Evolutionary conservation across 2,329 filamentous ascomycete genomes (phyloP), one percentile per base, ranked within the genome.

Genomic region (Gaeumannomyces sp.): DNA sequence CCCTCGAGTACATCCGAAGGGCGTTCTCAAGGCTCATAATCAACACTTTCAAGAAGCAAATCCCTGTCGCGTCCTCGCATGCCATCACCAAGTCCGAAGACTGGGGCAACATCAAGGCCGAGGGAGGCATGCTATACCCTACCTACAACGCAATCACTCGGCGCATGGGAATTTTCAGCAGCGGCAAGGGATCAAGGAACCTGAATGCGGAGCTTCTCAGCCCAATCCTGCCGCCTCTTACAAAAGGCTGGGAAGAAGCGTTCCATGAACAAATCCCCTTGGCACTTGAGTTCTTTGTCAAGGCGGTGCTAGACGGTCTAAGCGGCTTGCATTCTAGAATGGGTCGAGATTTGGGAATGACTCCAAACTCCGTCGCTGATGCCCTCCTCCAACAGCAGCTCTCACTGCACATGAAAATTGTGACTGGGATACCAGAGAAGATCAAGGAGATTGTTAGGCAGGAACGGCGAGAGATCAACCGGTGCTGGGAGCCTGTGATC

Each of bases 141-240:
- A 58, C 50, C 14, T 58, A 35, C 45, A 19, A 14, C n/a, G 61
- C 61, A 2, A 62, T 27, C 2, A 13, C 53, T 28, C 45, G 31
- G 7, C 27, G 28, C 10, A n/a, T 4, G 1, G 61, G 61, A 1
- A 10, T 6, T 25, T 57, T 11, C 25, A 2, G 29, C 50, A 50
- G 61, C 4, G 19, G 38, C 22, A 1, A 50, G 5, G 61, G 61
- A 4, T 29, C 28, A 28, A 56, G 28, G 8, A 35, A 62, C 6
- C 53, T 62, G 29, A 62, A 62, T 27, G 8, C 4, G 16, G 61
- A 62, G 1, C 61, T 62, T n/a, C 38, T 62, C 50, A 2, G 53
- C 22, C 61, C 61, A 4, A 57, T 62, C 19, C 14, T 31, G 28
- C 3, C 10, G 13, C 28, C 29, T 19, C n/a, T 62, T 2, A 19